phyloP scores from a whole-genome alignment of 768 basidiomycete species.

The Naganishia antarctica region DNA sequence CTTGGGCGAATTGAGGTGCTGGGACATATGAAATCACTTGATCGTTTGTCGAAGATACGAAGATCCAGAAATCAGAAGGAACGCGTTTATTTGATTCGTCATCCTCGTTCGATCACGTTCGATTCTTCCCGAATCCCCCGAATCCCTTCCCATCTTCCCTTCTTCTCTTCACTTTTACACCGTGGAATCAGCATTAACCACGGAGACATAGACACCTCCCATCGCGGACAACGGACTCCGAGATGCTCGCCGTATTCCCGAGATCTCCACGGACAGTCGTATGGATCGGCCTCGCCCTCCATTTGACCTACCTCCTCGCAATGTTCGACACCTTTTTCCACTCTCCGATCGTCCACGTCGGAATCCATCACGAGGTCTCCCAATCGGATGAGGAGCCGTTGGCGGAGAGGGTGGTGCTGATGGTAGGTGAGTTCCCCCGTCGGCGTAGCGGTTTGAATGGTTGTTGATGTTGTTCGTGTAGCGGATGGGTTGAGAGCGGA shows the following conservation, averaged over 20 bases:
- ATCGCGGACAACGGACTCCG: not conserved
- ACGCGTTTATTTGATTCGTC: conserved; percentile 6
- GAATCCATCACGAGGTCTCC: conserved; percentile 58
- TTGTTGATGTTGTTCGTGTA: conserved; percentile 38
- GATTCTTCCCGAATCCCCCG: not conserved
- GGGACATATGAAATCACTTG: not conserved
- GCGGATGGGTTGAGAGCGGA: conserved; percentile 82
- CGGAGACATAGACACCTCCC: not conserved
- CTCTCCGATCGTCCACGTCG: conserved; percentile 30
- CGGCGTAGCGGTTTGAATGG: not conserved
- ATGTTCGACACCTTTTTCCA: conserved; percentile 83
- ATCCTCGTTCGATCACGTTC: not conserved
- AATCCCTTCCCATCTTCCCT: not conserved
- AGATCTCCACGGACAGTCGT: conserved; percentile 39
- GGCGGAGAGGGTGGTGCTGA: conserved; percentile 70
- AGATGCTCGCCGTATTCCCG: conserved; percentile 15
- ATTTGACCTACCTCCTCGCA: conserved; percentile 56
- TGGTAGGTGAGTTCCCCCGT: conserved; percentile 59
- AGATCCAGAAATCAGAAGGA: no score
- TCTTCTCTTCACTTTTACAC: not conserved
- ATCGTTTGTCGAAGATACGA: no score
- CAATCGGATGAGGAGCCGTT: conserved; percentile 55
- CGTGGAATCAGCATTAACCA: no score
- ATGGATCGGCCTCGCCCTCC: conserved; percentile 66
- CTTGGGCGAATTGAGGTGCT: no score